Evolutionary conservation across 176 grass and related monocot genomes (phyloP), one percentile per base, ranked within the genome.

Genomic region (Carex myosuroides): DNA sequence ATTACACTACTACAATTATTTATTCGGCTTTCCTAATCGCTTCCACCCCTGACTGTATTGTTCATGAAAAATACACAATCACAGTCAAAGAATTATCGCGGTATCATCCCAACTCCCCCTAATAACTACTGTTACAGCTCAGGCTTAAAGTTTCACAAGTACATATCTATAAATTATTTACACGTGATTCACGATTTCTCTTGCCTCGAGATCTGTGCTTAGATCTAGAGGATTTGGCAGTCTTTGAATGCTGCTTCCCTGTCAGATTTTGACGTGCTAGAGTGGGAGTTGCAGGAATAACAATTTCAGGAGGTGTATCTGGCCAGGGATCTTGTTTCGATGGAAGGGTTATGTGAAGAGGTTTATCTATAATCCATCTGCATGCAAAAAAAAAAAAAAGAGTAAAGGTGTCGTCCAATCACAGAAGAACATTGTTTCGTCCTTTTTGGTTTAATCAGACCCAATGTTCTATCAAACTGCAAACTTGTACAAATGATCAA

Each of bases 331-430:
- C 80, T 69, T 3, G 70, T 60, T 84, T 84, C 18, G 71, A 30
- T 10, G 81, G 81, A 70, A 84, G 42, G 16, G 53, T 77, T 58
- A 84, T 60, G 16, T 88, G 29, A 30, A 80, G 39, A 68, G 73
- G 61, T 66, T 82, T 82, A 60, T 84, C 72, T 70, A 88, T 80
- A 53, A 70, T 46, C 87, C 87, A 88, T 79, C 87, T 88, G 81
- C 30, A 80, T 79, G 56, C 72, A 79, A 13, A 79, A 55, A 69
- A 9, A 69, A 9, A 16, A 29, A 50, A 12, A 10, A 14, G 11
- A 50, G 6, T 46, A 50, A 60, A 46, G 32, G 18, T 33, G 17
- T 44, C 2, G 61, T 35, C 55, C 62, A 35, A 44, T 71, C 68
- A 71, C 68, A 71, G 35, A 71, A 71, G 14, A 70, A 70, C 37